Percentiles rank a stretch among this genome's conserved stretches.
Evolutionary conservation across 2,329 filamentous ascomycete species (phyloP).

Genomic region (Blastomyces parvus): DNA sequence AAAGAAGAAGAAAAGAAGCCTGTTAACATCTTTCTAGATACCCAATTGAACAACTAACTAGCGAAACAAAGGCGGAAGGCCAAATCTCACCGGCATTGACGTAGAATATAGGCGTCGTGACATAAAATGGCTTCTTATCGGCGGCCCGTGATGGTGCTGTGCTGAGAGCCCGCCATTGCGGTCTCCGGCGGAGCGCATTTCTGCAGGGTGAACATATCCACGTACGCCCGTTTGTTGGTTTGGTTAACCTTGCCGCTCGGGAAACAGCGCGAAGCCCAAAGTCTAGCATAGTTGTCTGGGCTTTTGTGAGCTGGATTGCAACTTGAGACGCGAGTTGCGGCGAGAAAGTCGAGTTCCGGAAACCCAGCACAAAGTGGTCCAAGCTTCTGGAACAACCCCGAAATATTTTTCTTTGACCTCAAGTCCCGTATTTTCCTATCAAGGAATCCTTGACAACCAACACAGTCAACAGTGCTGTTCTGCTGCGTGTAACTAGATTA

Average conservation of each 20-base stretch:
- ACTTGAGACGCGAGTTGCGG: not conserved
- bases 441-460: not conserved
- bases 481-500: not conserved
- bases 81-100: conserved; percentile 71
- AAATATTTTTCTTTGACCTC: not conserved
- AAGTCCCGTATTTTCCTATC: not conserved
- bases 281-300: conserved; percentile 23
- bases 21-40: conserved; percentile 4
- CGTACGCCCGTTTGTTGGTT: conserved; percentile 13
- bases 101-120: conserved; percentile 97
- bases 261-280: conserved; percentile 24
- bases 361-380: conserved; percentile 7
- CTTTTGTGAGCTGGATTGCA: not conserved
- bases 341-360: conserved; percentile 5
- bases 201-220: conserved; percentile 27
- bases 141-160: not conserved
- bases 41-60: not conserved
- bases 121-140: conserved; percentile 71
- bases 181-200: conserved; percentile 16
- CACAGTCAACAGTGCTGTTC: not conserved
- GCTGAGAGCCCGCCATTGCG: conserved; percentile 18
- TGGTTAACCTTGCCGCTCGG: conserved; percentile 22
- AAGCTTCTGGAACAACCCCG: conserved; percentile 4
- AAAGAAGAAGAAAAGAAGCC: not conserved
- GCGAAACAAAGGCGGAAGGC: not conserved